Base-by-base conservation (phyloP, 345 rosid genomes). In the Bretschneidera sinensis region DNA sequence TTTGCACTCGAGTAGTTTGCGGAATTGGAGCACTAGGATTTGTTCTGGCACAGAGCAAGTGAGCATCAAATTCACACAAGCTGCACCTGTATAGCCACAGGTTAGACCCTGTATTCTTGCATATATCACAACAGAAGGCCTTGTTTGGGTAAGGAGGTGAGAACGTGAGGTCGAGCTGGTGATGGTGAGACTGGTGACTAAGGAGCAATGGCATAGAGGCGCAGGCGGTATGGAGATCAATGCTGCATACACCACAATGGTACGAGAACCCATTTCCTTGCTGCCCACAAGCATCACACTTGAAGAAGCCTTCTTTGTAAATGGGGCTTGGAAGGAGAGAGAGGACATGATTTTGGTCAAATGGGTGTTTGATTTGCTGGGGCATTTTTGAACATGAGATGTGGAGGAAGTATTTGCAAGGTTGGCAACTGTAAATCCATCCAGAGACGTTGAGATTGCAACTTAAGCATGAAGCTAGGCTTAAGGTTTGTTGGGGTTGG, bases 81-180 rank as follows among this genome's bases (percentile, higher is more conserved):
- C 59, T 51, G 54, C 86, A 84, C 69, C 77, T 64, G 54, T 77
- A 77, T 15, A 73, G 69, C 86, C 81, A 84, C 14, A 75, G 69
- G 22, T 69, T 64, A 17, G 66, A 66, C 35, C 81, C 84, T 19
- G 55, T 16, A 17, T 21, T 65, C 1, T 55, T 51, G 59, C 83
- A 81, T 50, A 71, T 57, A 20, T 67, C 73, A 49, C 86, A 77
- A 24, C 58, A 61, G 59, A 84, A 81, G 65, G 48, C 43, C 17
- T 57, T 24, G 53, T 47, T 69, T 47, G 10, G 21, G 53, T 72
- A 71, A 21, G 73, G 81, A 65, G 63, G 6, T 0, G 74, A 71
- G 56, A 73, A 79, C 9, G 63, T 49, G 67, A 84, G 79, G 56
- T 64, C 69, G 65, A 77, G 81, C 24, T 64, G 76, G 62, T 79